Conservation (phyloP, 768 basidiomycete species). For the Mycena capillaripes region DNA sequence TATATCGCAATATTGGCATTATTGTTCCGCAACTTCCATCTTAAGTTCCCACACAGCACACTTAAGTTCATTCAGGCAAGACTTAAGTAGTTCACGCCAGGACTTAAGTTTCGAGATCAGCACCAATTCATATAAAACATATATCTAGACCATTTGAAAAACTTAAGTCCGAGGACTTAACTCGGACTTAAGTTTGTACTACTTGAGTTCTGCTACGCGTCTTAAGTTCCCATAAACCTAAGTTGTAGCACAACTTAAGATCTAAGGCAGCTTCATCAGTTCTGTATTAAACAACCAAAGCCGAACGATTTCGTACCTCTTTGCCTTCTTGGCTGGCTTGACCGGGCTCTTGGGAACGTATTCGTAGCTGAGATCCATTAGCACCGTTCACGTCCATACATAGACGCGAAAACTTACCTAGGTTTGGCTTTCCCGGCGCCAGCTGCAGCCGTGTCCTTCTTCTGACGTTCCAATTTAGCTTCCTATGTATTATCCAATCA, state of each 20-base stretch:
- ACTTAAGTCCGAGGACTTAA: too few species aligned
- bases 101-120: too few species aligned
- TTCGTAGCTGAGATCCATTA: not conserved
- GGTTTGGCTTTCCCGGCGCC: not conserved
- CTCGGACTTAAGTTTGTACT: too few species aligned
- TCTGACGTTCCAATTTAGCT: not conserved
- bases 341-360: not conserved
- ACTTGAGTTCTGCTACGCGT: too few species aligned
- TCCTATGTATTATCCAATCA: slow-evolving; percentile 2
- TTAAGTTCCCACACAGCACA: too few species aligned
- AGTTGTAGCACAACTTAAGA: not conserved
- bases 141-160: too few species aligned
- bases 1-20: too few species aligned
- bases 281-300: not conserved
- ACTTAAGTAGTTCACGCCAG: too few species aligned
- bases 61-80: too few species aligned
- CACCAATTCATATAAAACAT: too few species aligned
- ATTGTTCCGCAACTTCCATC: too few species aligned
- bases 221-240: not conserved
- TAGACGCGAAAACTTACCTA: not conserved
- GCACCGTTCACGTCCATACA: not conserved
- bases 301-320: not conserved
- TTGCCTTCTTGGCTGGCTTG: not conserved
- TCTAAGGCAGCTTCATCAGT: not conserved
- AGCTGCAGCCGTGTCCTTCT: not conserved